Conservation (phyloP, 768 basidiomycete genomes). For the Leccinum rimulosum region DNA sequence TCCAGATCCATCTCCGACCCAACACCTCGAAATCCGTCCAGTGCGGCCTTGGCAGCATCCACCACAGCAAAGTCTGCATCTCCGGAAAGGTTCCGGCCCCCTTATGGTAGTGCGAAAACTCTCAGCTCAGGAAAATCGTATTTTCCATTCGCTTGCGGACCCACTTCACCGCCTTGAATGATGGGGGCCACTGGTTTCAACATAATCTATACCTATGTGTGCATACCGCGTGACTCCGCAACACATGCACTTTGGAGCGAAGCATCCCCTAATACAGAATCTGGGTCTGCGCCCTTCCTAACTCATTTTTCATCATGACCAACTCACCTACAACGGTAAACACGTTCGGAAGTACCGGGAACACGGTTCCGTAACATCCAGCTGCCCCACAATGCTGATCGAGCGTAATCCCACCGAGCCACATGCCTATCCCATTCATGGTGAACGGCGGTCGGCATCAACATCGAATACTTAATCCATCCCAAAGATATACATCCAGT, state of each 20-base stretch:
- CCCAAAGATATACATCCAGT: background rate
- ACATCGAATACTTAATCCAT: background rate
- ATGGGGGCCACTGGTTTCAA: constrained; percentile 9
- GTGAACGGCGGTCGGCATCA: background rate
- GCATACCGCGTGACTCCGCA: constrained; percentile 4
- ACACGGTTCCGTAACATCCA: constrained; percentile 49
- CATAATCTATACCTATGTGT: background rate
- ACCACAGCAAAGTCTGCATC: background rate
- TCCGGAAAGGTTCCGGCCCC: background rate
- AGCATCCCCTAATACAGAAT: constrained; percentile 1
- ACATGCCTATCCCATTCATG: background rate
- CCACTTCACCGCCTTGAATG: constrained; percentile 20
- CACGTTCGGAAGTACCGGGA: constrained; percentile 34
- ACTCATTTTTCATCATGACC: background rate
- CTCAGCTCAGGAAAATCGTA: constrained; percentile 45
- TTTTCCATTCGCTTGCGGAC: constrained; percentile 43
- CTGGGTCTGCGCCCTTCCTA: background rate
- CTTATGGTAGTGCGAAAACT: constrained; percentile 29
- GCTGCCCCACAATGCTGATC: background rate
- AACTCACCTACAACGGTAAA: constrained; percentile 2
- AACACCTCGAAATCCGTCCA: background rate
- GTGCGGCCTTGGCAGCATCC: background rate
- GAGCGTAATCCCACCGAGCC: background rate
- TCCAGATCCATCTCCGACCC: constrained; percentile 1
- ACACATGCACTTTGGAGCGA: background rate